A percentile compares a stretch with the other conserved stretches of the same genome.
Conservation (phyloP, 441 rosid species). For the Theobroma grandiflorum region DNA sequence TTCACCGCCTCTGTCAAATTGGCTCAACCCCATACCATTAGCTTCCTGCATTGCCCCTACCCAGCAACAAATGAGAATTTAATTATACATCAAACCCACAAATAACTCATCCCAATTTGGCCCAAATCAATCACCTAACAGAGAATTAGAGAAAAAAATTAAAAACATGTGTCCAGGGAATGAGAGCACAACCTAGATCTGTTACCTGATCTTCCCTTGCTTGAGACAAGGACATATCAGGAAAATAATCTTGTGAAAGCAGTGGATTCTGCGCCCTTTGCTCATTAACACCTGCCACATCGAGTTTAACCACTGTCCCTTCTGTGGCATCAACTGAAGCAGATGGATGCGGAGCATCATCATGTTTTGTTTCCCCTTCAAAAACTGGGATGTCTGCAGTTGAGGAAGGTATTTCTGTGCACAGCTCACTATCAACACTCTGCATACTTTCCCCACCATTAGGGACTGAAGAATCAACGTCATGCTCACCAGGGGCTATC, state of each 20-base stretch:
- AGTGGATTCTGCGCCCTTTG: conserved; percentile 46
- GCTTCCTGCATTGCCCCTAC: conserved; percentile 98
- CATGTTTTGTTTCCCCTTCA: conserved; percentile 50
- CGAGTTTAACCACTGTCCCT: conserved; percentile 39
- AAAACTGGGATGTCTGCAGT: conserved; percentile 36
- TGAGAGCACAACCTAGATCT: conserved; percentile 87
- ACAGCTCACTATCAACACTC: conserved; percentile 34
- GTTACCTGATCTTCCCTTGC: conserved; percentile 84
- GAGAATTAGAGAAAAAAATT: conserved; percentile 11
- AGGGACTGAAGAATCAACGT: conserved; percentile 38
- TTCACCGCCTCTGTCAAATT: conserved; percentile 43
- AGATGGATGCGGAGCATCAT: conserved; percentile 31
- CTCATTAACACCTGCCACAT: conserved; percentile 38
- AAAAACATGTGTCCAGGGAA: conserved; percentile 45
- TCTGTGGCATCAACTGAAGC: conserved; percentile 34
- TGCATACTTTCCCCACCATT: conserved; percentile 41
- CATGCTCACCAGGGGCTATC: conserved; percentile 38
- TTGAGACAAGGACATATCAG: conserved; percentile 55
- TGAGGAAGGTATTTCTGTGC: conserved; percentile 35
- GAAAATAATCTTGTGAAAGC: conserved; percentile 46
- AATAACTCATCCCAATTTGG: conserved; percentile 30
- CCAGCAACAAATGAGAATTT: conserved; percentile 88
- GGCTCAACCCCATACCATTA: conserved; percentile 61
- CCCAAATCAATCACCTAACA: conserved; percentile 32
- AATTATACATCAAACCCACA: conserved; percentile 60